Base-by-base conservation (phyloP, 2,329 filamentous ascomycete genomes). In the Cercospora citrullina region DNA sequence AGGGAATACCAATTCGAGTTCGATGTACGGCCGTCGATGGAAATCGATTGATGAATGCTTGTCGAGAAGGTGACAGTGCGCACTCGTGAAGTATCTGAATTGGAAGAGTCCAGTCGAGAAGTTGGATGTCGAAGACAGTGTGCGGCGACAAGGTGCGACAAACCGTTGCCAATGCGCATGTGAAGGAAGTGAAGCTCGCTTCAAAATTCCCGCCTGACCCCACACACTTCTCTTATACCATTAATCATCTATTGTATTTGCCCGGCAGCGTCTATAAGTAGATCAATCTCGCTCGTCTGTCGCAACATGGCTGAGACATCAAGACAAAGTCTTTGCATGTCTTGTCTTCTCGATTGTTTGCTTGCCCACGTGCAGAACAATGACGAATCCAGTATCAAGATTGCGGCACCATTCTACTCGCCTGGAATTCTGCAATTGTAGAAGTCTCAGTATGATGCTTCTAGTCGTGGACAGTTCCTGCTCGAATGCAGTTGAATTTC, bases 131-230 rank as follows among this genome's bases (percentile, higher is more conserved):
- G 55, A 36, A 59, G 31, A 4, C 28, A 53, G 28, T 23, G 28
- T n/a, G 55, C 31, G 55, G 55, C 28, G 55, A 59, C 28, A 12
- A 59, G 10, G 16, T 36, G 28, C 31, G 16, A 10, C 28, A 23
- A 36, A 36, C 55, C 18, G 30, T 31, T 59, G 30, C 55, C 28
- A 59, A 59, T 23, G 30, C 53, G 26, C n/a, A 58, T 30, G 53
- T 59, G 55, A 33, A 36, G 28, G 21, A 36, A 31, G 55, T 59
- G 55, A 59, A 59, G 55, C 55, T n/a, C 55, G 55, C 55, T 59
- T 59, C 55, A 59, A 23, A 33, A 21, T 59, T 59, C 55, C 16
- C 55, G 30, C 55, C 28, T 36, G 28, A 36, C n/a, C 12, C 48
- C 48, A 28, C 31, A 9, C 5, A 8, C 55, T 59, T 31, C 30